Base-by-base conservation (phyloP, 148 eudicot genomes). In the Rhododendron ovatum region DNA sequence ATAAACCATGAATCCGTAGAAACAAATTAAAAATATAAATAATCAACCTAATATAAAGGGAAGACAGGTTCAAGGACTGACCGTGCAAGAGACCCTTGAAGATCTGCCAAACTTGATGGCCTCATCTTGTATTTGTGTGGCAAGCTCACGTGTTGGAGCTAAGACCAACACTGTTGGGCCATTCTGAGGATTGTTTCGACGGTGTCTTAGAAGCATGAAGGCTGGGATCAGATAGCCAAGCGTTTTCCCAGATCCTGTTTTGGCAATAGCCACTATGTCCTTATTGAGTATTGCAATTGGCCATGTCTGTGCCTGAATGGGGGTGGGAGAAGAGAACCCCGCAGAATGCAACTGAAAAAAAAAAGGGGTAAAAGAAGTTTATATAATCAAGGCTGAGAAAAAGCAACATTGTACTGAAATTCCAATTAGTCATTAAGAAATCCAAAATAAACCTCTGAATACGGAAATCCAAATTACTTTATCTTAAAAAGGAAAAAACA, bases 271-370 rank as follows among this genome's bases (percentile, higher is more conserved):
- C 84, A 97, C 99, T 86, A 97, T 94, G 87, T 97, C 99, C 90
- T 90, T 93, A 82, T 90, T 89, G 84, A 95, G 98, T 67, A 93
- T 88, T 75, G 99, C 98, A 91, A 97, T 95, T 48, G 99, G 99
- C 99, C 99, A 97, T 53, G 99, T 94, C 88, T 97, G 99, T 8
- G 99, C 99, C 90, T 97, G 99, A 88, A 97, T 97, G 48, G 99
- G 99, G 55, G 99, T 97, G 4, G 99, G 99, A 81, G 95, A 91
- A 83, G 94, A 37, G 84, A 97, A 97, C 53, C 99, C 99, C 80
- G 98, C 99, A 89, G 88, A 83, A 85, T 91, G 92, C 55, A 97
- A 85, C 99, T 97, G 98, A 86, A 85, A 91, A 41, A 91, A 39
- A 28, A 92, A 75, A 61, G 82, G 12, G 26, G 75, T 30, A 28